These are phyloP conservation scores for Fusarium sp. DNA, from an alignment of 2,329 filamentous ascomycete species.

Conservation along the genomic window DNA sequence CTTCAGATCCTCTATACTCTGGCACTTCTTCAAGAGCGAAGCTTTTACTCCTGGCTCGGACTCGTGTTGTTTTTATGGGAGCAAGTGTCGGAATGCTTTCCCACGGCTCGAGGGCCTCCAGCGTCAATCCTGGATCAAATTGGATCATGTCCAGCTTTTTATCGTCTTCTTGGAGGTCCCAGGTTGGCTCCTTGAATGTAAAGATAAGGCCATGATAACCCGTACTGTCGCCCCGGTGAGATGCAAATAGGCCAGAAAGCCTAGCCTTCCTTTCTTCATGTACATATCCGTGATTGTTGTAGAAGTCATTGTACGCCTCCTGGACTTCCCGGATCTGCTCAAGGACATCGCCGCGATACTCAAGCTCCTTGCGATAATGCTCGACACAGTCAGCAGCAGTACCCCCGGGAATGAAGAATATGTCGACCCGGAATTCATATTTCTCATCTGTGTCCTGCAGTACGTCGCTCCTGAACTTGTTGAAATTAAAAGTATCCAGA, in stretches of 20 bases:
- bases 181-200: not conserved
- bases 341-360: not conserved
- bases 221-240: too few species aligned
- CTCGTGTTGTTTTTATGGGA: not conserved
- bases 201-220: not conserved
- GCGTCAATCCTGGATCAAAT: not conserved
- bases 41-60: not conserved
- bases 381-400: not conserved
- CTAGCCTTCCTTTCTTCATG: not conserved
- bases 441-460: too few species aligned
- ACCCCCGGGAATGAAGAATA: not conserved
- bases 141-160: not conserved
- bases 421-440: not conserved
- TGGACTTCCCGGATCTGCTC: not conserved
- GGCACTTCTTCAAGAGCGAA: too few species aligned
- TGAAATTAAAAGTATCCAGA: not conserved
- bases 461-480: accelerated
- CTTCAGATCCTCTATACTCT: not conserved
- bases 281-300: not conserved
- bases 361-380: not conserved
- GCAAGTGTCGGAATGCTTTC: not conserved
- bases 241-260: not conserved
- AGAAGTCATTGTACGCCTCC: not conserved
- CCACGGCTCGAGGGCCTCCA: accelerated
- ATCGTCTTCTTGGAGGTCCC: not conserved